phyloP scores from a whole-genome alignment of 768 basidiomycete species.

The Tricholoma sp. region DNA sequence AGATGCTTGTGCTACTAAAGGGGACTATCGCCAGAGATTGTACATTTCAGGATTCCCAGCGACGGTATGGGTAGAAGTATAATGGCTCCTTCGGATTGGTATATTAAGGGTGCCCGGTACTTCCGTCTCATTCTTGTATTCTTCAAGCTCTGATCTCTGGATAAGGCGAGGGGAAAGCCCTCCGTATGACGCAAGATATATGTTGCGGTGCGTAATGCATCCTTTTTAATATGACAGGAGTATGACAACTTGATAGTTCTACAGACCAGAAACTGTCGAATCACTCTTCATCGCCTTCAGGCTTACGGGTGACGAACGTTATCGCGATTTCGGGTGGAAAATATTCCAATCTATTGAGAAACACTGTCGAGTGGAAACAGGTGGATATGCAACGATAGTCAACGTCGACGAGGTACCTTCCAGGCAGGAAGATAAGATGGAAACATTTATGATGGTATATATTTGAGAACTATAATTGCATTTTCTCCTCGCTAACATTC shows the following conservation, averaged over 20 bases:
- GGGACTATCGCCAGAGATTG: slow-evolving; percentile 86
- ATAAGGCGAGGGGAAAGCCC: slow-evolving; percentile 33
- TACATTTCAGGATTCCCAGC: slow-evolving; percentile 68
- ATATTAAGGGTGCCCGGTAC: slow-evolving; percentile 78
- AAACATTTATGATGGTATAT: slow-evolving; percentile 87
- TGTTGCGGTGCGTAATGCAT: slow-evolving; percentile 59
- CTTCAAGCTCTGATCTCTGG: background rate
- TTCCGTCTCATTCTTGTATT: slow-evolving; percentile 11
- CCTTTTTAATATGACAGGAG: background rate
- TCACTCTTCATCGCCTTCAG: slow-evolving; percentile 89
- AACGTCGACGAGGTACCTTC: slow-evolving; percentile 79
- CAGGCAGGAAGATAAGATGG: slow-evolving; percentile 84
- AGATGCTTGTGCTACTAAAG: slow-evolving; percentile 29
- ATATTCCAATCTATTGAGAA: slow-evolving; percentile 90
- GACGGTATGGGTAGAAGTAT: slow-evolving; percentile 45
- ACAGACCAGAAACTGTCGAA: slow-evolving; percentile 89
- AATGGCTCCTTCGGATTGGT: slow-evolving; percentile 69
- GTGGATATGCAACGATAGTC: slow-evolving; percentile 81
- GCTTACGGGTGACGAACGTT: slow-evolving; percentile 78
- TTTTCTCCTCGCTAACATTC: background rate
- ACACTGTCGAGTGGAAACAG: slow-evolving; percentile 69
- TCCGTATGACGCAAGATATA: slow-evolving; percentile 86
- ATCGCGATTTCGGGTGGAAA: slow-evolving; percentile 80
- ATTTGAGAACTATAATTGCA: background rate
- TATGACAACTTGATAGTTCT: background rate